phyloP scores from a whole-genome alignment of 1,139 yeast species.

The Blastobotrys arbuscula region DNA sequence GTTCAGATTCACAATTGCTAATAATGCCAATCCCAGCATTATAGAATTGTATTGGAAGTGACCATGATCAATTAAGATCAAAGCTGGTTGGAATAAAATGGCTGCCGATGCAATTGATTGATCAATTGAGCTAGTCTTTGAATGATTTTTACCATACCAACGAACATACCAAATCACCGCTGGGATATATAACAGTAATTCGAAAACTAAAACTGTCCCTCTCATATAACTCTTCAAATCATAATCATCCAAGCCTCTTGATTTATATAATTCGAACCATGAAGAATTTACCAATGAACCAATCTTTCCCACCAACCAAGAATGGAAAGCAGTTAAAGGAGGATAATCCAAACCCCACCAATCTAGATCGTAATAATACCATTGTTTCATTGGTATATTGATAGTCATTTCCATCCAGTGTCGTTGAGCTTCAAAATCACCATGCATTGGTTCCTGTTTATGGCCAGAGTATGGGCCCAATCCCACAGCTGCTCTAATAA shows the following conservation, averaged over 20 bases:
- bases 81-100: slow-evolving; percentile 69
- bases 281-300: slow-evolving; percentile 56
- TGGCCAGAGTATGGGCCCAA: slow-evolving; percentile 76
- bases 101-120: slow-evolving; percentile 72
- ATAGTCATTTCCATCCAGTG: slow-evolving; percentile 96
- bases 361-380: slow-evolving; percentile 86
- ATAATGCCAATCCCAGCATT: slow-evolving; percentile 80
- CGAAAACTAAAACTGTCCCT: slow-evolving; percentile 68
- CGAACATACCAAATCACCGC: slow-evolving; percentile 62
- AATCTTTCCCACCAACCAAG: slow-evolving; percentile 68
- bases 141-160: slow-evolving; percentile 50
- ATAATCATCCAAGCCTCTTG: slow-evolving; percentile 68
- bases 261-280: slow-evolving; percentile 72
- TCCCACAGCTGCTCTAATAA: slow-evolving; percentile 80
- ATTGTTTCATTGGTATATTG: slow-evolving; percentile 61
- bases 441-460: slow-evolving; percentile 68
- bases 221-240: slow-evolving; percentile 82
- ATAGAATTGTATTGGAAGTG: slow-evolving; percentile 94
- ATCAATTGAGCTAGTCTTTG: slow-evolving; percentile 47
- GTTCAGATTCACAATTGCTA: slow-evolving; percentile 60
- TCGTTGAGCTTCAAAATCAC: slow-evolving; percentile 97
- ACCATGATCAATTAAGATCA: slow-evolving; percentile 88
- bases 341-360: slow-evolving; percentile 99
- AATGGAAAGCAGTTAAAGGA: slow-evolving; percentile 91
- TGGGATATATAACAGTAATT: slow-evolving; percentile 68